Conservation (phyloP, 179 eudicot species). For the Actinidia arguta region DNA sequence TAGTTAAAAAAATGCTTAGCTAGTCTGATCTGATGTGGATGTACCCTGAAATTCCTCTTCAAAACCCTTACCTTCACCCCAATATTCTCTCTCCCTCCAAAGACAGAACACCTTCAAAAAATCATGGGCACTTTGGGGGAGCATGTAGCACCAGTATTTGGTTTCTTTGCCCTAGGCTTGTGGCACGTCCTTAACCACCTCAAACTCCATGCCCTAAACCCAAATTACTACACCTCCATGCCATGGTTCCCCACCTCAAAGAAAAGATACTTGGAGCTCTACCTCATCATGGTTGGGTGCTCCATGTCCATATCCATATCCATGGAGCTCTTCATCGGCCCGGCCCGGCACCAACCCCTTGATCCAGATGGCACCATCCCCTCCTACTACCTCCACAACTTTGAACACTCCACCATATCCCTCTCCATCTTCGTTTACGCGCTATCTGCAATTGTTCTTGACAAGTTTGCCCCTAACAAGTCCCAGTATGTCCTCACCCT, state of each 20-base stretch:
- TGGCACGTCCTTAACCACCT: slow-evolving; percentile 83
- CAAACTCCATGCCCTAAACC: slow-evolving; percentile 46
- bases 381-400: slow-evolving; percentile 83
- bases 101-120: background rate
- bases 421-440: slow-evolving; percentile 65
- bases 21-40: no score
- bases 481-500: slow-evolving; percentile 47
- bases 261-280: slow-evolving; percentile 53
- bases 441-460: slow-evolving; percentile 49
- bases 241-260: slow-evolving; percentile 67
- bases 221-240: slow-evolving; percentile 43
- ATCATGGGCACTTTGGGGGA: slow-evolving; percentile 74
- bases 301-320: slow-evolving; percentile 61
- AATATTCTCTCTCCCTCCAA: no score
- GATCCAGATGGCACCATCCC: slow-evolving; percentile 81
- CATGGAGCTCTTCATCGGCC: slow-evolving; percentile 84
- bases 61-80: no score
- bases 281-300: slow-evolving; percentile 59
- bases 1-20: no score
- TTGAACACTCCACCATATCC: slow-evolving; percentile 79
- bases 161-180: slow-evolving; percentile 66
- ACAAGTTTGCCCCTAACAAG: slow-evolving; percentile 25
- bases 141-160: slow-evolving; percentile 79
- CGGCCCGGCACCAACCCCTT: slow-evolving; percentile 68
- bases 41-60: no score